Conservation (phyloP, 495 filamentous ascomycete genomes). For the Neurospora pannonica region DNA sequence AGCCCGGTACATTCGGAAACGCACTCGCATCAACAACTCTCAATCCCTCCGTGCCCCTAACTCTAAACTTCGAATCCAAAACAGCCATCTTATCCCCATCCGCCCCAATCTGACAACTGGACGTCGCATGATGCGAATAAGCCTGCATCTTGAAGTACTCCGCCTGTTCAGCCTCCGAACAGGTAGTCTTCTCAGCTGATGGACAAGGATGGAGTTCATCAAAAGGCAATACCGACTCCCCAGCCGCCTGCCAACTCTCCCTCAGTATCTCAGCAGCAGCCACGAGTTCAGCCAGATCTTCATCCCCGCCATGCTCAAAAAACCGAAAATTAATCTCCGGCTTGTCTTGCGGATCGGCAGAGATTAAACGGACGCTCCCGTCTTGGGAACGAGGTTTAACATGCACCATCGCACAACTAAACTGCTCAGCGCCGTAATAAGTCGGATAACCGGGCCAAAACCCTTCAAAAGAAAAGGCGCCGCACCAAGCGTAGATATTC, state of each 20-base stretch:
- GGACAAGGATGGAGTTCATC: conserved; percentile 35
- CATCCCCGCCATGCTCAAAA: conserved; percentile 33
- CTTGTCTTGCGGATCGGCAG: conserved; percentile 42
- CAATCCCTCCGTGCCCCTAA: conserved; percentile 37
- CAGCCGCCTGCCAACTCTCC: conserved; percentile 25
- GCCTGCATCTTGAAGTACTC: conserved; percentile 38
- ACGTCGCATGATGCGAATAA: conserved; percentile 43
- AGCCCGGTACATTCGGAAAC: conserved; percentile 46
- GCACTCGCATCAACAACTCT: conserved; percentile 47
- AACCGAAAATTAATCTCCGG: conserved; percentile 50
- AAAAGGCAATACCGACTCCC: conserved; percentile 26
- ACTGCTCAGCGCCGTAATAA: conserved; percentile 31
- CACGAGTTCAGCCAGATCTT: conserved; percentile 39
- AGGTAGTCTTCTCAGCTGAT: conserved; percentile 6
- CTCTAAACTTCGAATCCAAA: conserved; percentile 42
- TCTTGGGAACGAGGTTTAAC: conserved; percentile 41
- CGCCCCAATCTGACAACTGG: conserved; percentile 39
- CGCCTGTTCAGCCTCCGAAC: conserved; percentile 29
- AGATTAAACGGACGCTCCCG: conserved; percentile 39
- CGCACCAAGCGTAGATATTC: conserved; percentile 40
- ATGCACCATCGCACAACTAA: conserved; percentile 37
- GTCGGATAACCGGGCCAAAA: conserved; percentile 40
- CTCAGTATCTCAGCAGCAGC: conserved; percentile 42
- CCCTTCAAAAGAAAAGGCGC: conserved; percentile 35
- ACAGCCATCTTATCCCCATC: conserved; percentile 41